Base-by-base conservation (phyloP, 139 green algal genomes). In the Haematococcus lacustris region DNA sequence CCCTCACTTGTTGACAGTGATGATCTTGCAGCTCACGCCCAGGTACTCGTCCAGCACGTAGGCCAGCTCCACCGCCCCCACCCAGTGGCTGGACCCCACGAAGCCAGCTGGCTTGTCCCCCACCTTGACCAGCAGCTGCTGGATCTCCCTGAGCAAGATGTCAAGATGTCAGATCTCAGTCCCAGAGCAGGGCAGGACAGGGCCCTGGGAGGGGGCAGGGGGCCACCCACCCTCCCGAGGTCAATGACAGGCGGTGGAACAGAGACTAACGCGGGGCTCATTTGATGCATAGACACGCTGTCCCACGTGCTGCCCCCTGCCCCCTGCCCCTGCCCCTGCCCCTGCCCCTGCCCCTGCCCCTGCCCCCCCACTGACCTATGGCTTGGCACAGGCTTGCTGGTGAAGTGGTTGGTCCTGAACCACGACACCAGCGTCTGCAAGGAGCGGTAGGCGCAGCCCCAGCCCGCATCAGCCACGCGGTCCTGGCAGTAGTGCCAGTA, bases 401-500 rank as follows among this genome's bases (percentile, higher is more conserved):
- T 93, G 84, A 97, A 98, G 67, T 88, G 73, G 76, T 97, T 86
- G 38, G 80, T 72, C 26, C 70, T 73, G 72, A 97, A 97, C 94
- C 94, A 98, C 32, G 88, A 95, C 33, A 88, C 85, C 35, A 98
- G 85, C 30, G 94, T 98, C 77, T 98, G 94, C 71, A 98, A 78
- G 2, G 91, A 96, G 38, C 94, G 88, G 87, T 98, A 98, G 3
- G 94, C 94, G 73, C 94, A 98, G 35, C 94, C 94, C 94, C 94
- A 98, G 9, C 94, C 93, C 9, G 40, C 64, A 74, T 98, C 94
- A 65, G 97, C 88, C 59, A 94, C 90, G 30, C 88, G 83, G 77
- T 97, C 93, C 80, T 96, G 92, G 89, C 94, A 94, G 88, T 98
- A 98, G 79, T 98, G 94, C 78, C 89, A 93, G 82, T 98, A 98